phyloP scores from a whole-genome alignment of 148 eudicot species.

The Fallopia convolvulus region DNA sequence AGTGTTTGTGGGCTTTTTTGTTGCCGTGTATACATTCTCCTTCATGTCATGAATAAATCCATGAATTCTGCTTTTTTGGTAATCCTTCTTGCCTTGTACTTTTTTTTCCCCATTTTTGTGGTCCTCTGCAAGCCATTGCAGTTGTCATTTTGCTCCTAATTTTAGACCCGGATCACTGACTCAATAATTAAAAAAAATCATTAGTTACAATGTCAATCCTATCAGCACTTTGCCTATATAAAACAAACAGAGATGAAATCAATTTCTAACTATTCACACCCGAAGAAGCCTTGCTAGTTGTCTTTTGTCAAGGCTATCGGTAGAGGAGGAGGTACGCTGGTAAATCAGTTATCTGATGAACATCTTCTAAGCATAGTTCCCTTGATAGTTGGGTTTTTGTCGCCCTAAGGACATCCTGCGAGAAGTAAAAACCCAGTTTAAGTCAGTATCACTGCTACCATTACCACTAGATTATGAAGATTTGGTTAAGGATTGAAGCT shows the following conservation, averaged over 20 bases:
- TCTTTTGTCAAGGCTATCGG: conserved; percentile 23
- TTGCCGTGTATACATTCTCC: conserved; percentile 3
- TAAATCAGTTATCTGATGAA: conserved; percentile 54
- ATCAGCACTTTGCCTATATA: neutral
- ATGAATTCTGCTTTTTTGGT: neutral
- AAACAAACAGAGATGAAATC: neutral
- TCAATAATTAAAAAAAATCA: neutral
- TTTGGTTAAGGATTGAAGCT: neutral
- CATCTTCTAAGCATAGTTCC: conserved; percentile 74
- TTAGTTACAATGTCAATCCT: neutral
- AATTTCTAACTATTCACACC: neutral
- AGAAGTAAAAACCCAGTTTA: neutral
- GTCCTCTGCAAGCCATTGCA: neutral
- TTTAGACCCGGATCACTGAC: neutral
- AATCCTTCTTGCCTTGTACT: neutral
- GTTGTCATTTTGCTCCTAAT: neutral
- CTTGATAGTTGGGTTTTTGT: conserved; percentile 78
- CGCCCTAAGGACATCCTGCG: conserved; percentile 69
- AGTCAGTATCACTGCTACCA: no score
- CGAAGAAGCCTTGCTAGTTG: neutral
- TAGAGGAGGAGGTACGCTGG: conserved; percentile 81
- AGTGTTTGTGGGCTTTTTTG: neutral
- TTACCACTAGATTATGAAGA: neutral
- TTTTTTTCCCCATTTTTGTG: neutral
- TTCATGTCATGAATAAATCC: neutral